Base-by-base conservation (phyloP, 352 stramenopile genomes). In the Thalassiosira sp. region DNA sequence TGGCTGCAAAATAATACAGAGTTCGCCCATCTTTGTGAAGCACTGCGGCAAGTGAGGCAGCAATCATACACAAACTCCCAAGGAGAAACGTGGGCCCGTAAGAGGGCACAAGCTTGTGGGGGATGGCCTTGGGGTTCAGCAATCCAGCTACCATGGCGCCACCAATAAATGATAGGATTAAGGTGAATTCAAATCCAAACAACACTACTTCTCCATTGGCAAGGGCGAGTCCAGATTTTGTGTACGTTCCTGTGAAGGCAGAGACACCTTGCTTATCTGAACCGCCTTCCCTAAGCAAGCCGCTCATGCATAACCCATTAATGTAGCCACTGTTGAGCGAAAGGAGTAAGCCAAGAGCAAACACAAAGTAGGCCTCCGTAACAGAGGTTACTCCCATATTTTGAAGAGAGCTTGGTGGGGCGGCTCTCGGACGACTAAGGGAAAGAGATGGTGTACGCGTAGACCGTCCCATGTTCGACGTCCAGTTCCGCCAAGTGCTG, bases 291-390 rank as follows among this genome's bases (percentile, higher is more conserved):
- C 54, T 45, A 10, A 89, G 22, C 48, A 77, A 22, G 16, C 85
- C 85, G 18, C 62, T 71, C 1, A 91, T 33, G 54, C 67, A 84
- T 20, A 62, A 51, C 13, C 82, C 82, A 67, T 91, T 91, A 45
- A 87, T 81, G 35, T 79, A 87, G 11, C 85, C 85, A 35, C 67
- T 85, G 51, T 91, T 91, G 16, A 88, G 69, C 20, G 85, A 79
- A 0, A 91, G 58, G n/a, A 84, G 18, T 10, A 89, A 67, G 40
- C 69, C 80, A 6, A 68, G 31, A 28, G 54, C 28, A 0, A 82
- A 42, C 24, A 81, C 72, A 65, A 84, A 85, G 35, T 60, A 35
- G 15, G 69, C 69, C 28, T 78, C 69, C 15, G 15, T 27, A 1
- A 13, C 37, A 18, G 46, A 61, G 20, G 56, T 42, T 24, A 58